Evolutionary conservation across 2,329 filamentous ascomycete genomes (phyloP), one percentile per base, ranked within the genome.

Genomic region (Parafenestella ontariensis): DNA sequence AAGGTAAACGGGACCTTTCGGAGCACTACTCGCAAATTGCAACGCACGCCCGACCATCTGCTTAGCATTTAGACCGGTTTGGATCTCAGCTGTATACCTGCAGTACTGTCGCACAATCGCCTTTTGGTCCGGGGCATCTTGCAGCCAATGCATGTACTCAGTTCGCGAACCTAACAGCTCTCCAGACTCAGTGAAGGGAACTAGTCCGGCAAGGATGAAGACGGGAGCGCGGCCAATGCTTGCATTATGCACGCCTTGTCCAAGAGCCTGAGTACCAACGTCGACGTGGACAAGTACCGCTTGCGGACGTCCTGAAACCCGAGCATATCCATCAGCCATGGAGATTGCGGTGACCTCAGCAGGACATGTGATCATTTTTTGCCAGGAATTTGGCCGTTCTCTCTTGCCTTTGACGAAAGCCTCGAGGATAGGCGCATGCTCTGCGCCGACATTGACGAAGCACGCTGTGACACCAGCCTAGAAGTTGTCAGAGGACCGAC

Each of bases 251-350:
- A 92, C 84, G 1, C 88, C 89, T 3, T 87, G 87, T 18, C 84
- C 89, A 0, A 92, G 81, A 5, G 86, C 89, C 70, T 91, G 88
- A 0, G 89, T 92, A 18, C 89, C 24, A 26, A 61, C 58, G 64
- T 92, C 89, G 41, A 92, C 89, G 64, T 92, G 89, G 5, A 92
- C 84, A 53, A 92, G 87, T 18, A 92, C 89, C 48, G 84, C 87
- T 73, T 92, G 89, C 0, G 89, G 87, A 60, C 88, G 83, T 39
- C 84, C 84, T 10, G 86, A 90, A 17, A 90, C 74, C 5, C 59
- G 44, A 5, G 61, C 53, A 44, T 58, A 64, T 3, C 59, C 62
- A 29, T 64, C 53, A 1, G 61, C 58, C 39, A 62, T 60, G 1
- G 58, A 64, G 13, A 66, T 56, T 3, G 61, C 62, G 4, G 58